These are phyloP conservation scores for Moniliella sp. DNA, from an alignment of 1,284 basidiomycete genomes.

Conservation along the genomic window DNA sequence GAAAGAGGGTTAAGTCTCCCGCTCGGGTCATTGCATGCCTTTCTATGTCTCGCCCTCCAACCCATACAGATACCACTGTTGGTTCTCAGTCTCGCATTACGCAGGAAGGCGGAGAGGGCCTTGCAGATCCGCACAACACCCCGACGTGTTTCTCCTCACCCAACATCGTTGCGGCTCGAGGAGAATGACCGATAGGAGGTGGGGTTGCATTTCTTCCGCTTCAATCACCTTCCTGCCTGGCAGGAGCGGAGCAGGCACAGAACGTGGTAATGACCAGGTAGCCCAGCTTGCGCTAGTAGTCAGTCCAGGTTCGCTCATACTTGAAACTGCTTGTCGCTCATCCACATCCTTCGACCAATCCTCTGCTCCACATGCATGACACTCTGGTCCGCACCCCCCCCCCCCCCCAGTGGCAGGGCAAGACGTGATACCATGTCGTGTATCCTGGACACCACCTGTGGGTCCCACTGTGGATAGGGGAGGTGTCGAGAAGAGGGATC, in stretches of 20 bases:
- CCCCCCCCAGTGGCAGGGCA: conserved; percentile 4
- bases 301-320: conserved; percentile 39
- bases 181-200: too few relatives aligned
- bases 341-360: conserved; percentile 6
- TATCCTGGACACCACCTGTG: conserved; percentile 11
- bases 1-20: too few relatives aligned
- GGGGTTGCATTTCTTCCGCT: too few relatives aligned
- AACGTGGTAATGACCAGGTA: conserved; percentile 60
- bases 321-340: conserved; percentile 17
- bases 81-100: too few relatives aligned
- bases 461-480: conserved; percentile 43
- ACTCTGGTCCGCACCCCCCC: conserved; percentile 7
- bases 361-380: conserved; percentile 7
- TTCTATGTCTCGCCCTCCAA: too few relatives aligned
- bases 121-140: too few relatives aligned
- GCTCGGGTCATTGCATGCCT: too few relatives aligned
- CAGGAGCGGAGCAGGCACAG: conserved; percentile 50
- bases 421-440: conserved; percentile 6
- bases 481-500: conserved; percentile 52
- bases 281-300: conserved; percentile 57
- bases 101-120: too few relatives aligned
- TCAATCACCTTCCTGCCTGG: too few relatives aligned
- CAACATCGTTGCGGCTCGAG: too few relatives aligned
- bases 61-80: too few relatives aligned
- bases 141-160: too few relatives aligned